Percentiles rank a stretch among this genome's conserved stretches.
Conservation (phyloP, 345 rosid genomes). For the Hirschfeldia incana region DNA sequence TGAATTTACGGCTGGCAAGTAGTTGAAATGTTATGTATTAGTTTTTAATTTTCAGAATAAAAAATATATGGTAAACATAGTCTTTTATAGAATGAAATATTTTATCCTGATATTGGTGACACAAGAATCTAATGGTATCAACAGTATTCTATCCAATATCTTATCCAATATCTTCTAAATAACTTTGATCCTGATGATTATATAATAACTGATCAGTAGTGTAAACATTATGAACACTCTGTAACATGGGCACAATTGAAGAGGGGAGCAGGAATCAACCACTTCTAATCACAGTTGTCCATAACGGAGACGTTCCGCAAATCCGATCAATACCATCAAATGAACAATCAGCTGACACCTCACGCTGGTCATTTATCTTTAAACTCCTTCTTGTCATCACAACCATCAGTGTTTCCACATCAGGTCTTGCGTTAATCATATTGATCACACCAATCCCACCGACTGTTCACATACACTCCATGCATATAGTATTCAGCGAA, state of each 20-base stretch:
- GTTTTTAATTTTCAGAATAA: background rate
- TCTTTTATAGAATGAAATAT: background rate
- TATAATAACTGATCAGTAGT: background rate
- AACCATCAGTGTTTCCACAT: background rate
- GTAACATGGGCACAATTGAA: background rate
- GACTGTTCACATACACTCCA: conserved; percentile 15
- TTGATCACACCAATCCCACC: conserved; percentile 32
- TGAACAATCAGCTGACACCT: conserved; percentile 12
- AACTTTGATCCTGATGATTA: background rate
- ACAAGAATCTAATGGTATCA: background rate
- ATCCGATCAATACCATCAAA: background rate
- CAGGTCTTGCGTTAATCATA: conserved; percentile 2
- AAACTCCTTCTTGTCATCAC: background rate
- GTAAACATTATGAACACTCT: background rate
- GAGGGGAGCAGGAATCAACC: background rate
- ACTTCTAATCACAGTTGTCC: background rate
- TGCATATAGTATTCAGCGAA: conserved; percentile 10
- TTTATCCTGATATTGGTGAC: background rate
- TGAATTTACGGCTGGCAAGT: background rate
- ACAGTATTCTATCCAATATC: background rate
- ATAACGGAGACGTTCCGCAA: background rate
- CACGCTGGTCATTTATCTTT: conserved; percentile 2
- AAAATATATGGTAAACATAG: background rate
- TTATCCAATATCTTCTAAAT: background rate
- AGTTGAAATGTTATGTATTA: background rate